Base-by-base conservation (phyloP, 2,329 filamentous ascomycete genomes). In the Monosporascus sp. region DNA sequence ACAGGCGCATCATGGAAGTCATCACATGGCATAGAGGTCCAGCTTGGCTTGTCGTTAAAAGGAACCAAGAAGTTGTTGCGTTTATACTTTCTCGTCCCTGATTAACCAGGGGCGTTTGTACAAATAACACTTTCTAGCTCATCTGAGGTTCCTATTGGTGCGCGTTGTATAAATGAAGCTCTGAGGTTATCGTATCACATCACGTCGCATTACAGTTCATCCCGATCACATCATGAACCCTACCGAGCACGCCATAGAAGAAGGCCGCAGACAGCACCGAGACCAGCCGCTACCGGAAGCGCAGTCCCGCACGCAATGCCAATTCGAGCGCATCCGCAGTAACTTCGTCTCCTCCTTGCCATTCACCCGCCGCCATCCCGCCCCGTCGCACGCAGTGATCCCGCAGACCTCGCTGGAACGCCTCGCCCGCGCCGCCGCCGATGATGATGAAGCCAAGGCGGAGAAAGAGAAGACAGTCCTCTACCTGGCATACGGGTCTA, bases 401-500 rank as follows among this genome's bases (percentile, higher is more conserved):
- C 72, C 70, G 1, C 65, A 56, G 27, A 77, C 71, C 3, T 67
- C 72, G 3, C 56, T 60, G 24, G 62, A 66, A 15, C 74, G 75
- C 17, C 68, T 77, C n/a, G 67, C 69, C 15, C 68, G 63, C 49
- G 64, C 67, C 14, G 63, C 62, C 8, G 55, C 61, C 45, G 58
- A 61, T 36, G 60, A 60, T 46, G 43, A 46, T n/a, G 43, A 2
- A 8, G 53, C 64, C 36, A 56, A 61, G 11, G 45, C 52, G 15
- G 35, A 58, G 15, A 49, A 62, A 44, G 55, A 66, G 44, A 48
- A 61, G 35, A 88, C 87, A 1, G 77, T 91, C 25, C 79, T 92
- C 50, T 93, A 93, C 69, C 82, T 93, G 22, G 93, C 92, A 11
- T 97, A 97, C 68, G 94, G 93, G 60, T 96, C 91, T 50, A 97